Evolutionary conservation across 2,329 filamentous ascomycete species (phyloP), one percentile per base, ranked within the genome.

Genomic region (Helotiales sp.): DNA sequence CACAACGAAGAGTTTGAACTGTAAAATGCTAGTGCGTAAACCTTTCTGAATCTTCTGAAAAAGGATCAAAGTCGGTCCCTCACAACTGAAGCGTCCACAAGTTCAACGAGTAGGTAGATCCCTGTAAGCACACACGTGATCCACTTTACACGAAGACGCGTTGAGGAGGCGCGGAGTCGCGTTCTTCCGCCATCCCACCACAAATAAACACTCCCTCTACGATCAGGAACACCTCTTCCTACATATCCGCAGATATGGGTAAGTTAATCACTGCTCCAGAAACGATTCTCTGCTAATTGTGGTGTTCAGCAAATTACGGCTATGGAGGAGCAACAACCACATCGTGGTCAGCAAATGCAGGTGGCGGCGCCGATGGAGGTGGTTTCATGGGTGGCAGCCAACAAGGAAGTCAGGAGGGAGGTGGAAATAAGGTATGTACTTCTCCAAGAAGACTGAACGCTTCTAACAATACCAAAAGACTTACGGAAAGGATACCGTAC

Each of bases 401-500:
- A 70, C 74, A 77, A 63, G 83, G 82, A 63, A 85, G 82, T 69
- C 84, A 82, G 64, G 71, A 75, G 64, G 71, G 69, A 68, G 75
- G 72, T 33, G 75, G 76, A 55, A 73, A 73, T 61, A 81, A 78
- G 74, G 79, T 80, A 72, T 60, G 63, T 34, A 17, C 9, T 25
- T 30, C 9, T 27, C 9, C n/a, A n/a, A 5, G 22, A 13, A 22
- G 8, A 36, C 13, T 10, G 13, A 5, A 17, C 52, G 10, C 33
- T 47, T 38, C 40, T 50, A 19, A 47, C 36, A 29, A 24, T 15
- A 17, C 5, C 15, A 19, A 3, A 17, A 62, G 55, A 59, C 52
- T 52, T 89, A 89, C 72, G 81, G 83, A 66, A 90, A 96, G 74
- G 91, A 97, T 69, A 93, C 91, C 19, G 83, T 99, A 52, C 89